A percentile compares a stretch with the other conserved stretches of the same genome.
phyloP scores from a whole-genome alignment of 441 rosid species.

The Pelargonium australe region DNA sequence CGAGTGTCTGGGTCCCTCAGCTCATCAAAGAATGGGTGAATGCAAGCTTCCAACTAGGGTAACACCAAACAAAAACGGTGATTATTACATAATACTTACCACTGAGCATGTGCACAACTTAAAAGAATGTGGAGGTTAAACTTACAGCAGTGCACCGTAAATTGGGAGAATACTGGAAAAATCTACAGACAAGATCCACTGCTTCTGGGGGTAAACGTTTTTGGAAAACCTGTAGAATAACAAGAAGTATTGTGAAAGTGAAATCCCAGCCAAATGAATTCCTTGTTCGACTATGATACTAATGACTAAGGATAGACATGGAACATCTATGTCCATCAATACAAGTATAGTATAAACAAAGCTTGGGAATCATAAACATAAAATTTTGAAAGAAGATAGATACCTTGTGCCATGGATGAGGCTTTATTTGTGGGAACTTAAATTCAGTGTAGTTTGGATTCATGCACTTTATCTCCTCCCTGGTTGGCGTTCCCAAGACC shows the following conservation, averaged over 20 bases:
- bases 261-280: too few species aligned
- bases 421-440: slow-evolving; percentile 97
- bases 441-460: slow-evolving; percentile 97
- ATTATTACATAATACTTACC: background rate
- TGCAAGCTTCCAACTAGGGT: slow-evolving; percentile 81
- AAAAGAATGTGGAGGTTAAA: slow-evolving; percentile 1
- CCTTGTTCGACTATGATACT: too few species aligned
- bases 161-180: slow-evolving; percentile 95
- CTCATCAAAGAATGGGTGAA: slow-evolving; percentile 92
- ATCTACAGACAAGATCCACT: slow-evolving; percentile 91
- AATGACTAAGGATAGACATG: too few species aligned
- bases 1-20: slow-evolving; percentile 85
- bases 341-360: background rate
- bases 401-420: slow-evolving; percentile 99
- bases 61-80: background rate
- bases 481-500: slow-evolving; percentile 98
- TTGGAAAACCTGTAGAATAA: slow-evolving; percentile 67
- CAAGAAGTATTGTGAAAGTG: background rate
- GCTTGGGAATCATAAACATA: background rate
- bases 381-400: background rate
- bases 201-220: slow-evolving; percentile 96
- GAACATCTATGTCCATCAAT: too few species aligned
- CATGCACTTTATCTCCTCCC: slow-evolving; percentile 99
- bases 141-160: slow-evolving; percentile 98
- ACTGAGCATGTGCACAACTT: too few species aligned